Conservation (phyloP, 768 basidiomycete genomes). For the Tricholoma furcatifolium region DNA sequence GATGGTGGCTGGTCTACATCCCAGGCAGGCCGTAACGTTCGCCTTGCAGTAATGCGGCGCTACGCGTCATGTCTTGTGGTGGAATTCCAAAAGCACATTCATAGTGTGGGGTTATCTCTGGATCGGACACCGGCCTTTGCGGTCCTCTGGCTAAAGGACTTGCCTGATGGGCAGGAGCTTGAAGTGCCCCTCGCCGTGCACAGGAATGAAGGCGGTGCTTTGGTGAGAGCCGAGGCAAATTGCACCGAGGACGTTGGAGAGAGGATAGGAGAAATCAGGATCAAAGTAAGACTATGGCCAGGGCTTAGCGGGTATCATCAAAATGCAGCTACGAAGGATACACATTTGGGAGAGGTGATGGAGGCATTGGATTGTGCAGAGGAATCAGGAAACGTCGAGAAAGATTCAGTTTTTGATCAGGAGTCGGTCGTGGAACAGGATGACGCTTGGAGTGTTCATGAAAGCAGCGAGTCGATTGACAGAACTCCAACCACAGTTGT, state of each 20-base stretch:
- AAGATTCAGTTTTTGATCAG: slow-evolving; percentile 12
- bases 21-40: slow-evolving; percentile 23
- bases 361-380: slow-evolving; percentile 42
- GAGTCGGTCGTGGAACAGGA: slow-evolving; percentile 1
- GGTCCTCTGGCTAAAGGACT: slow-evolving; percentile 43
- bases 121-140: slow-evolving; percentile 36
- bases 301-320: slow-evolving; percentile 45
- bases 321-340: slow-evolving; percentile 31
- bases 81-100: slow-evolving; percentile 31
- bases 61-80: slow-evolving; percentile 39
- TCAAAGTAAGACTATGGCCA: slow-evolving; percentile 38
- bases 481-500: slow-evolving; percentile 19
- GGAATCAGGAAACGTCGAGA: slow-evolving; percentile 26
- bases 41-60: slow-evolving; percentile 39
- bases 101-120: slow-evolving; percentile 22
- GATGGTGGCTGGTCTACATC: slow-evolving; percentile 35
- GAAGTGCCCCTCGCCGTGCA: slow-evolving; percentile 26
- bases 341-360: slow-evolving; percentile 38
- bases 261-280: slow-evolving; percentile 28
- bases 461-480: slow-evolving; percentile 15
- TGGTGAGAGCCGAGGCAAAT: slow-evolving; percentile 28
- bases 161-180: slow-evolving; percentile 34
- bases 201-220: slow-evolving; percentile 18
- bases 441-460: slow-evolving; percentile 16
- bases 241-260: slow-evolving; percentile 23